Evolutionary conservation across 1,139 yeast species (phyloP).

Genomic region (Kazachstania sp.): DNA sequence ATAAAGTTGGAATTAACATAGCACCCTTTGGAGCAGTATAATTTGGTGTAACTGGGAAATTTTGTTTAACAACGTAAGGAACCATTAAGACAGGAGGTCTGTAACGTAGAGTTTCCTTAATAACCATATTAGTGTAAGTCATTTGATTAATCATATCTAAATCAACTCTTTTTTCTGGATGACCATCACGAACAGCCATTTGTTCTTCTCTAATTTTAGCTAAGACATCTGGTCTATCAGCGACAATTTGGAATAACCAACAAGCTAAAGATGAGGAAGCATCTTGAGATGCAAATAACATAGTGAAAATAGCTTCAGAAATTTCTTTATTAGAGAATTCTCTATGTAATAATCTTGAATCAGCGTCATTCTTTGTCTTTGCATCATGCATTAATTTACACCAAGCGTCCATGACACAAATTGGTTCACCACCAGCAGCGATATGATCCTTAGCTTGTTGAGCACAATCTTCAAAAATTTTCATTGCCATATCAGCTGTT

Average conservation of each 20-base stretch:
- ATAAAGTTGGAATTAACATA: constrained; percentile 90
- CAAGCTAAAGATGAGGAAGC: constrained; percentile 97
- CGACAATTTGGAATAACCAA: constrained; percentile 93
- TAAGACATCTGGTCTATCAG: constrained; percentile 89
- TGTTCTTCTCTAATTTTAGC: constrained; percentile 86
- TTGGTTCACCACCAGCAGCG: constrained; percentile 67
- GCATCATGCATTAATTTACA: constrained; percentile 75
- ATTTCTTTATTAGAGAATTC: constrained; percentile 86
- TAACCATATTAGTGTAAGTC: constrained; percentile 84
- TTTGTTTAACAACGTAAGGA: constrained; percentile 84
- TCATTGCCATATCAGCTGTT: constrained; percentile 91
- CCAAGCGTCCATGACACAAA: constrained; percentile 95
- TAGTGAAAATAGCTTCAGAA: constrained; percentile 92
- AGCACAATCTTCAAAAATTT: constrained; percentile 80
- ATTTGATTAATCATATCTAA: constrained; percentile 73
- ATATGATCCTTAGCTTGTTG: constrained; percentile 74
- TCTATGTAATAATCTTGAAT: constrained; percentile 54
- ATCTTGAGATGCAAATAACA: constrained; percentile 94
- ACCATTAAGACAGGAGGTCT: constrained; percentile 98
- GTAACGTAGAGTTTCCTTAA: constrained; percentile 83
- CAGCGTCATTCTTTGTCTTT: constrained; percentile 40
- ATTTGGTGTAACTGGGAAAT: constrained; percentile 70
- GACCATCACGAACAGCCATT: constrained; percentile 68
- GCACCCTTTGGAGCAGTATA: constrained; percentile 95
- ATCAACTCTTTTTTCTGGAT: constrained; percentile 51